Evolutionary conservation across 2,329 filamentous ascomycete species (phyloP).

Genomic region (Paraphaeosphaeria minitans): DNA sequence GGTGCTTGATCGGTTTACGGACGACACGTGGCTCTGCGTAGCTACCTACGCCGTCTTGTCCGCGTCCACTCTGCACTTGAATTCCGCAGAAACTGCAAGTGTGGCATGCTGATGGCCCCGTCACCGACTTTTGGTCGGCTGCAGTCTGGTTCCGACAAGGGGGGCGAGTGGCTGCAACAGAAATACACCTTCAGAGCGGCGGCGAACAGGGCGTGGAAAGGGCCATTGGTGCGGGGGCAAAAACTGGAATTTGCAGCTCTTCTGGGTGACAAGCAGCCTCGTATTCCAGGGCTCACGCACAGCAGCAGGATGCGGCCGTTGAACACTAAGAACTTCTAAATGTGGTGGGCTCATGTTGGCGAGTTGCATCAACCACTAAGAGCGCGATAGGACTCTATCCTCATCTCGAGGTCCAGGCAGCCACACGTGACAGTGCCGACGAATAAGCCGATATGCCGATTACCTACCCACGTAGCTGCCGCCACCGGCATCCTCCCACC

Average conservation of each 20-base stretch:
- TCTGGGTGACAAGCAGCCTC: slow-evolving; percentile 8
- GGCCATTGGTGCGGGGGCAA: not conserved
- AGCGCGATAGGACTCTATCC: not conserved
- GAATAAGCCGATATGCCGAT: slow-evolving; percentile 1
- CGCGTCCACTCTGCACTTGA: not conserved
- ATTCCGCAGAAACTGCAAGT: slow-evolving; percentile 10
- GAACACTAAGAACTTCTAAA: not conserved
- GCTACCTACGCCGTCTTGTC: not conserved
- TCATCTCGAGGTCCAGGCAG: not conserved
- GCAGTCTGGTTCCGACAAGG: slow-evolving; percentile 7
- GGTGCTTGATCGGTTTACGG: not conserved
- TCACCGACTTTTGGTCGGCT: slow-evolving; percentile 34
- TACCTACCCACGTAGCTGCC: not conserved
- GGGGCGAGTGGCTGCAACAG: slow-evolving; percentile 12
- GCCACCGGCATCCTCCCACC: not conserved
- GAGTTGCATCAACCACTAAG: not conserved
- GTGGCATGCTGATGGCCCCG: slow-evolving; percentile 16
- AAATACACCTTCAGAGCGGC: slow-evolving; percentile 10
- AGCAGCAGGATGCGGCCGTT: not conserved
- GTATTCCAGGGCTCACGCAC: not conserved
- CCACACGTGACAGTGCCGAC: slow-evolving; percentile 6
- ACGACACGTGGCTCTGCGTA: slow-evolving; percentile 4
- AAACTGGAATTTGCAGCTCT: not conserved
- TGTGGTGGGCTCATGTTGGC: not conserved
- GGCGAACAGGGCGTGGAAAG: not conserved